These are phyloP conservation scores for Neltuma alba DNA, from an alignment of 306 rosid species.

Conservation along the genomic window DNA sequence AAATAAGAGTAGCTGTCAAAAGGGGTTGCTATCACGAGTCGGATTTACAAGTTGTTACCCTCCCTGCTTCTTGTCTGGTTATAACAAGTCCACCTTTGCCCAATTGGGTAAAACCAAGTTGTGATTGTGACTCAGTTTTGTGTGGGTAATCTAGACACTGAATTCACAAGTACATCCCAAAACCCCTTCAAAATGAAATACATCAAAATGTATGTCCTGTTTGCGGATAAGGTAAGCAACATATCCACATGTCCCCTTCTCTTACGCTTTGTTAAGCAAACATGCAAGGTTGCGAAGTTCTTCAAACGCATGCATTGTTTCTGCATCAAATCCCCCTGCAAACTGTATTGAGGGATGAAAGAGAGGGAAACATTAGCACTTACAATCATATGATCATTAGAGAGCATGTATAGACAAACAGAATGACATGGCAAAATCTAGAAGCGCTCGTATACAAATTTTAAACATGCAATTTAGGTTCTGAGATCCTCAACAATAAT, in stretches of 20 bases:
- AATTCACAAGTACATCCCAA: background rate
- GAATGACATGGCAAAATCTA: background rate
- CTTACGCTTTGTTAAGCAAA: constrained; percentile 76
- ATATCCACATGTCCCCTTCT: constrained; percentile 15
- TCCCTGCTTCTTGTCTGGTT: background rate
- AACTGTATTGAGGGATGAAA: constrained; percentile 59
- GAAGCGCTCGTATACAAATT: background rate
- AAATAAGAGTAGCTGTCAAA: too few species aligned
- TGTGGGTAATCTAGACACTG: background rate
- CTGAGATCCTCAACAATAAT: background rate
- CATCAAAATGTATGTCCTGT: constrained; percentile 21
- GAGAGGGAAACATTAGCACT: background rate
- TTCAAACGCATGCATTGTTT: constrained; percentile 95
- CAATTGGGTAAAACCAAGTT: too few species aligned
- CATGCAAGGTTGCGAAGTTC: constrained; percentile 91
- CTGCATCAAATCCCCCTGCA: constrained; percentile 99
- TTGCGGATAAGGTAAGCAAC: constrained; percentile 55
- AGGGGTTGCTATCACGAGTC: too few species aligned
- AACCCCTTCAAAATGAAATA: background rate
- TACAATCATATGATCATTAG: background rate
- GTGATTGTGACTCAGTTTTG: background rate
- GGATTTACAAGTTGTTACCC: background rate
- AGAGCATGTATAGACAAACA: background rate
- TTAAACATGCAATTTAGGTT: background rate
- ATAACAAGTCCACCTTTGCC: background rate